phyloP scores from a whole-genome alignment of 208 protist species.

The Leishmania tropica region DNA sequence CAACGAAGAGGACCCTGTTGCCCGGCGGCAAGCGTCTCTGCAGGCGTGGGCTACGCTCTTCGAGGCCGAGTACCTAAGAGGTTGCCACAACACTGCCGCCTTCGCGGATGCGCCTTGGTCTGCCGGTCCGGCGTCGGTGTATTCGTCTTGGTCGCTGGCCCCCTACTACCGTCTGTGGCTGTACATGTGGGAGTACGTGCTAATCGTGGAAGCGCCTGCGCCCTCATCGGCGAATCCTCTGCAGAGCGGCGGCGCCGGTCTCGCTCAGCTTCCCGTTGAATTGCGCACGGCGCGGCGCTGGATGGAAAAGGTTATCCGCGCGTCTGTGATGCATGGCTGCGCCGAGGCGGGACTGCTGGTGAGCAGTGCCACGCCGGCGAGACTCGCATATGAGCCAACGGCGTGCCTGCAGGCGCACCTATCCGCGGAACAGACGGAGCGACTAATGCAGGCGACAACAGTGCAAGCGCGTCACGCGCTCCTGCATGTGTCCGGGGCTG shows the following conservation, averaged over 20 bases:
- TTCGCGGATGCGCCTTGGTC: background rate
- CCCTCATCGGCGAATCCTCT: background rate
- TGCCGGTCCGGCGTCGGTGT: background rate
- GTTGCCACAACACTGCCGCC: background rate
- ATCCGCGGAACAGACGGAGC: slow-evolving; percentile 1
- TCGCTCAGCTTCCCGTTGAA: slow-evolving; percentile 11
- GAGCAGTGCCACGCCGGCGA: background rate
- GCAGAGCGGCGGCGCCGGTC: background rate
- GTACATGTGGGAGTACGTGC: slow-evolving; percentile 72
- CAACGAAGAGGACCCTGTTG: slow-evolving; percentile 21
- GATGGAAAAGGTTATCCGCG: slow-evolving; percentile 22
- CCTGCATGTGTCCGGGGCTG: slow-evolving; percentile 13
- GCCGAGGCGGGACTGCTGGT: slow-evolving; percentile 13
- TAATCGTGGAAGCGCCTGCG: slow-evolving; percentile 12
- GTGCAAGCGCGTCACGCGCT: slow-evolving; percentile 19
- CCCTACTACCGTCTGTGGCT: slow-evolving; percentile 48
- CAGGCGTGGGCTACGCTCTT: slow-evolving; percentile 25
- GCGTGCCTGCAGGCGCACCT: slow-evolving; percentile 11
- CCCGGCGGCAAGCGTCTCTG: slow-evolving; percentile 18
- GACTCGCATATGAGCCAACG: background rate
- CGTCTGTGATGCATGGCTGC: slow-evolving; percentile 3
- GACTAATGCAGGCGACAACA: slow-evolving; percentile 12
- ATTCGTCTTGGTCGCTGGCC: slow-evolving; percentile 19
- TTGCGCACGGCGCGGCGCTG: slow-evolving; percentile 27
- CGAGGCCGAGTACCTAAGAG: slow-evolving; percentile 14